Conservation (phyloP, 805 yeast genomes). For the Ascoidea tarda region DNA sequence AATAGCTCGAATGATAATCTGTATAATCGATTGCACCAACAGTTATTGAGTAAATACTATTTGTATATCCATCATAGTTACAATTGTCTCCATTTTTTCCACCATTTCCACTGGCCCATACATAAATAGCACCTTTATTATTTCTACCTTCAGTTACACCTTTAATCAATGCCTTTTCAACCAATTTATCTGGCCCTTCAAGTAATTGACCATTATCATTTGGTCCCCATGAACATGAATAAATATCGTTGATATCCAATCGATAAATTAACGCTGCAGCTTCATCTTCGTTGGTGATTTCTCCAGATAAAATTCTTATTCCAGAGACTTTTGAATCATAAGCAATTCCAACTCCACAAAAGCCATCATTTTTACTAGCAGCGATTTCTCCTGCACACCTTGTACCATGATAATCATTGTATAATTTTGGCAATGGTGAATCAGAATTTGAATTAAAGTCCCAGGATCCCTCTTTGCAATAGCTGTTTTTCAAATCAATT, state of each 20-base stretch:
- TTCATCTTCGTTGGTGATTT: conserved; percentile 74
- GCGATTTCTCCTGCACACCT: conserved; percentile 98
- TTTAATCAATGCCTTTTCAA: conserved; percentile 65
- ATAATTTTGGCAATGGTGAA: conserved; percentile 67
- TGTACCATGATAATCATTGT: conserved; percentile 89
- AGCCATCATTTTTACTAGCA: conserved; percentile 63
- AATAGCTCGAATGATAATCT: conserved; percentile 77
- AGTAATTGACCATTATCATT: conserved; percentile 80
- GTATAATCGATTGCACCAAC: conserved; percentile 85
- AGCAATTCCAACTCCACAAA: conserved; percentile 97
- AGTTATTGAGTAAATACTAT: conserved; percentile 87
- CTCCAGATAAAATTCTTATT: conserved; percentile 73
- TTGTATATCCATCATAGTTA: conserved; percentile 95
- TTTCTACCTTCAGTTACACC: conserved; percentile 75
- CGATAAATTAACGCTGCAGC: conserved; percentile 79
- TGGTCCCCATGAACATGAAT: conserved; percentile 98
- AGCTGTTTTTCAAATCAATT: conserved; percentile 58
- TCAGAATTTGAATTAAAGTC: conserved; percentile 72
- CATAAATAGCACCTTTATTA: conserved; percentile 76
- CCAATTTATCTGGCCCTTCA: conserved; percentile 72
- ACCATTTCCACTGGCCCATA: conserved; percentile 95
- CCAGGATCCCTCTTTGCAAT: conserved; percentile 74
- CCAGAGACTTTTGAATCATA: conserved; percentile 80
- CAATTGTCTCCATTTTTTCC: conserved; percentile 75
- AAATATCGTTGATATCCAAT: conserved; percentile 76